Conservation (phyloP, 2,329 filamentous ascomycete genomes). For the Akanthomyces muscarius region DNA sequence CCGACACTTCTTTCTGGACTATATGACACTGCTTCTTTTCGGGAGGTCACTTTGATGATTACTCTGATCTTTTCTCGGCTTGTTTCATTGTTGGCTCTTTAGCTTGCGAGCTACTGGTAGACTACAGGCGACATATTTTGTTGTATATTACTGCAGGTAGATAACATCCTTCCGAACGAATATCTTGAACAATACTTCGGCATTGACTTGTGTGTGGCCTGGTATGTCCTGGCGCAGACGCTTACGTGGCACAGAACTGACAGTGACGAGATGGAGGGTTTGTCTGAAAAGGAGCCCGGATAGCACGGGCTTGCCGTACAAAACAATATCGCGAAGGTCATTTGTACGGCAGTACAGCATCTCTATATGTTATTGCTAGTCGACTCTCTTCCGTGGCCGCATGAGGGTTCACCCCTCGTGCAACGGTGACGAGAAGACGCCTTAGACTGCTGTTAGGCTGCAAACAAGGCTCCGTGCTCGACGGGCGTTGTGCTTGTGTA, state of each 20-base stretch:
- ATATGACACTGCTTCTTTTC: not conserved
- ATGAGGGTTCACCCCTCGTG: not conserved
- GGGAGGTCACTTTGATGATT: not conserved
- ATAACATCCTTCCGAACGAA: not conserved
- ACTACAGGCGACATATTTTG: not conserved
- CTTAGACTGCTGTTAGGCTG: not conserved
- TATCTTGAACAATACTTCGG: not conserved
- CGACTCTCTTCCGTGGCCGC: not conserved
- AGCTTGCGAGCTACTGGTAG: not conserved
- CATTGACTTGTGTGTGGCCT: too few relatives aligned
- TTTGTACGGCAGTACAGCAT: too few relatives aligned
- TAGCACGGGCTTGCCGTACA: too few relatives aligned
- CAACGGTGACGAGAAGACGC: not conserved
- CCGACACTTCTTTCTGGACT: not conserved
- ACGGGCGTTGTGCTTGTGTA: not conserved
- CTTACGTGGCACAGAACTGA: too few relatives aligned
- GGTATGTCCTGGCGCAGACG: too few relatives aligned
- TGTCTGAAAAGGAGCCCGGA: too few relatives aligned
- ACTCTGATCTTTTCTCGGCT: not conserved
- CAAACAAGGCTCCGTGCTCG: not conserved
- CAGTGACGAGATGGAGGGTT: too few relatives aligned
- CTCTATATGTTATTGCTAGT: too few relatives aligned
- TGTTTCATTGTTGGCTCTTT: too few relatives aligned
- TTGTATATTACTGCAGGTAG: conserved; percentile 1
- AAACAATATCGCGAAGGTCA: too few relatives aligned